A percentile compares a stretch with the other conserved stretches of the same genome.
These are phyloP conservation scores for Kodamaea leandrae DNA, from an alignment of 805 yeast species.

Conservation along the genomic window DNA sequence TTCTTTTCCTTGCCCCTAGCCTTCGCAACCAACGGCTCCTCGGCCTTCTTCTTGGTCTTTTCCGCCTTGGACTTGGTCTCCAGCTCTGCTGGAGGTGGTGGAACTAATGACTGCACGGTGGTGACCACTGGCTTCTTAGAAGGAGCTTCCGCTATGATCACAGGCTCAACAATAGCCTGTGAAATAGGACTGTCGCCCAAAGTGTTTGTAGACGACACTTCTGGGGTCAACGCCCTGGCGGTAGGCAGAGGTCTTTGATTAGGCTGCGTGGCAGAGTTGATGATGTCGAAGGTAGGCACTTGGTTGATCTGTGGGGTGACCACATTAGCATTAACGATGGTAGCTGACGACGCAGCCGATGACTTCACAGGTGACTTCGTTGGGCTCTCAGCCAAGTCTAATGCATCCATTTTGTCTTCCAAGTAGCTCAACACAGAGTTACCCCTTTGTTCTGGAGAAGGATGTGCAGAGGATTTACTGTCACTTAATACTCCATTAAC, in stretches of 20 bases:
- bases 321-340: constrained; percentile 5
- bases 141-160: constrained; percentile 10
- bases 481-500: constrained; percentile 42
- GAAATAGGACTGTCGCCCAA: constrained; percentile 8
- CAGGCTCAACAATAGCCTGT: constrained; percentile 7
- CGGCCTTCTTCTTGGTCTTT: constrained; percentile 4
- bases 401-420: constrained; percentile 43
- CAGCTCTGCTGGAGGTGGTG: neutral
- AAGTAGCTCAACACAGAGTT: constrained; percentile 37
- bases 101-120: constrained; percentile 3
- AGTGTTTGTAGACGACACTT: constrained; percentile 1
- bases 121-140: constrained; percentile 8
- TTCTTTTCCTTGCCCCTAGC: constrained; percentile 3
- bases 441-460: constrained; percentile 16
- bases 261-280: neutral
- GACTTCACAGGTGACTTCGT: constrained; percentile 9
- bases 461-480: constrained; percentile 11
- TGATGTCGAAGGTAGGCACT: constrained; percentile 26
- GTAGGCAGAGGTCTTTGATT: neutral
- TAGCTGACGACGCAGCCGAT: constrained; percentile 7
- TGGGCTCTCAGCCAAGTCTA: constrained; percentile 34
- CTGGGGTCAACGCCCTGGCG: constrained; percentile 4
- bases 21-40: constrained; percentile 4
- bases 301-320: constrained; percentile 33
- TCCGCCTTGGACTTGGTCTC: neutral